Evolutionary conservation across 805 yeast genomes (phyloP).

Genomic region (Saturnispora zaruensis): DNA sequence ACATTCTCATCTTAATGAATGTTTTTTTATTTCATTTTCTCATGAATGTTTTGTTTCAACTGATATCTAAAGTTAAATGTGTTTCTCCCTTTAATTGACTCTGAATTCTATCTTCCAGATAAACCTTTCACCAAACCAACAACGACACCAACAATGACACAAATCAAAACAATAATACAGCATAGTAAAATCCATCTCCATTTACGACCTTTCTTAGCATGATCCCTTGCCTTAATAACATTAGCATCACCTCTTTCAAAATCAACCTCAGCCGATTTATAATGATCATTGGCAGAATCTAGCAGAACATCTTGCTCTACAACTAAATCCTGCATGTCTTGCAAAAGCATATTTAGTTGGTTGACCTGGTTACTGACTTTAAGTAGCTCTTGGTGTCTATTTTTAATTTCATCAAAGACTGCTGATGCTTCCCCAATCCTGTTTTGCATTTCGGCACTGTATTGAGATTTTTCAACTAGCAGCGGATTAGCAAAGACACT

Average conservation of each 20-base stretch:
- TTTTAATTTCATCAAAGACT: slow-evolving; percentile 83
- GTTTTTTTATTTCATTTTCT: not conserved
- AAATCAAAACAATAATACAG: slow-evolving; percentile 39
- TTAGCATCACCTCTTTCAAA: slow-evolving; percentile 89
- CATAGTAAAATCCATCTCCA: slow-evolving; percentile 75
- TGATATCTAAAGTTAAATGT: not conserved
- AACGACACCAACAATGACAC: slow-evolving; percentile 39
- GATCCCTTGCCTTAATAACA: slow-evolving; percentile 71
- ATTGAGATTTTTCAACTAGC: slow-evolving; percentile 34
- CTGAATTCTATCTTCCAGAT: not conserved
- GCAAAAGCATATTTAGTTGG: slow-evolving; percentile 82
- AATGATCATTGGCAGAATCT: slow-evolving; percentile 67
- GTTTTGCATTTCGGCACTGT: slow-evolving; percentile 25
- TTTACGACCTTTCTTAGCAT: slow-evolving; percentile 77
- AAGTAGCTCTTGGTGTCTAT: slow-evolving; percentile 82
- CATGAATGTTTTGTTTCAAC: not conserved
- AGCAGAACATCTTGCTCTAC: slow-evolving; percentile 85
- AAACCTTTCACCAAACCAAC: slow-evolving; percentile 38
- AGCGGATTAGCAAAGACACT: slow-evolving; percentile 89
- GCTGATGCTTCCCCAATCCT: slow-evolving; percentile 82
- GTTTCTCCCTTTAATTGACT: not conserved
- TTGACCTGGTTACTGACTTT: slow-evolving; percentile 88
- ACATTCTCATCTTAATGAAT: not conserved
- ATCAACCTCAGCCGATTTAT: slow-evolving; percentile 70
- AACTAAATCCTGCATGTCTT: slow-evolving; percentile 89